Conservation (phyloP, 2,329 filamentous ascomycete genomes). For the Colletotrichum sp. region DNA sequence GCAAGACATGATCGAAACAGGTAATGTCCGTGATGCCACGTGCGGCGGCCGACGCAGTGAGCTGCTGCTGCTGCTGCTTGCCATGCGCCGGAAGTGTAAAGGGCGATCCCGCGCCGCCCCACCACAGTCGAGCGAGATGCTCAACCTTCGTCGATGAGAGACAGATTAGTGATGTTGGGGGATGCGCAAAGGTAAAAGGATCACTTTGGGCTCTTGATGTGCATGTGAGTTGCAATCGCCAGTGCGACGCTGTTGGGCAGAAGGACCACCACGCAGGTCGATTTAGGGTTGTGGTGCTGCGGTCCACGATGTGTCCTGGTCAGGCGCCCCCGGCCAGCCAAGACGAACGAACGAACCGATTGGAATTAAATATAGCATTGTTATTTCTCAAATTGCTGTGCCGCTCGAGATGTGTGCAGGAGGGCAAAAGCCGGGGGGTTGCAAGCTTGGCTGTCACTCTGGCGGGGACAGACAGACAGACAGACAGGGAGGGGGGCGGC, state of each 20-base stretch:
- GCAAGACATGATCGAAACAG: neutral
- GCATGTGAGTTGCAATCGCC: neutral
- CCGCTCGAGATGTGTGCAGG: neutral
- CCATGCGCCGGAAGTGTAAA: neutral
- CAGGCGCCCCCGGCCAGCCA: neutral
- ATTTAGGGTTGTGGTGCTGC: neutral
- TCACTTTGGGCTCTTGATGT: neutral
- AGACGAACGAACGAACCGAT: neutral
- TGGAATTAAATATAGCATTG: neutral
- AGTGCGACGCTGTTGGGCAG: neutral
- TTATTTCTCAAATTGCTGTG: neutral
- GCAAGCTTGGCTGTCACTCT: neutral
- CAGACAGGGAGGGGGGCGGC: neutral
- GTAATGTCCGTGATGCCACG: conserved; percentile 5
- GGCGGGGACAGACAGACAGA: neutral
- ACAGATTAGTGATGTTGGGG: fast-evolving
- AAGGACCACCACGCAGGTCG: neutral
- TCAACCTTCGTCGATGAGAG: neutral
- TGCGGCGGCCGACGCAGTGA: neutral
- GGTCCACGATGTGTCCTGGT: neutral
- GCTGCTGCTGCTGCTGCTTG: neutral
- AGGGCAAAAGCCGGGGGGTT: neutral
- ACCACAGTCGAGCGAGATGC: neutral
- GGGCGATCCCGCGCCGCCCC: neutral
- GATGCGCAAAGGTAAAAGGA: neutral